Conservation (phyloP, 805 yeast genomes). For the Candida sonorensis region DNA sequence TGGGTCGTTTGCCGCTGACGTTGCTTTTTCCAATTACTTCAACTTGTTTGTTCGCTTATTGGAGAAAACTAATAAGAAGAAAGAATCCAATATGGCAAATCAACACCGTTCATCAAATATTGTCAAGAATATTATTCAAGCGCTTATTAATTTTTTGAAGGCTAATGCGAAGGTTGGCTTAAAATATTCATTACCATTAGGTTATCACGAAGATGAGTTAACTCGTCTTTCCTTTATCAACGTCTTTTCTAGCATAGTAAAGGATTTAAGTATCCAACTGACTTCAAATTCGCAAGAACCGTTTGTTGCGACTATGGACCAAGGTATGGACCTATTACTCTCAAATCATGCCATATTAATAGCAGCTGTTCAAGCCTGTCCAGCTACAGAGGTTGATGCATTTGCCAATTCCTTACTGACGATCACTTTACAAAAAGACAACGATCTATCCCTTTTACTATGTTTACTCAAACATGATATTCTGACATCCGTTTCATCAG, state of each 20-base stretch:
- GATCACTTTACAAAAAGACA: conserved; percentile 37
- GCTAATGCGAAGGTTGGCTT: conserved; percentile 75
- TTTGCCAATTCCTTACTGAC: conserved; percentile 60
- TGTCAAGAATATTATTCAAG: conserved; percentile 55
- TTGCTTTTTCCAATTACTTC: conserved; percentile 65
- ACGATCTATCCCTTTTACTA: conserved; percentile 39
- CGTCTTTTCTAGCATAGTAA: conserved; percentile 64
- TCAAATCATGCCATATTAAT: conserved; percentile 37
- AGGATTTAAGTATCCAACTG: conserved; percentile 18
- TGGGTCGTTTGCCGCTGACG: conserved; percentile 29
- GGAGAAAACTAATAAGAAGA: conserved; percentile 33
- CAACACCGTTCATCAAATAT: conserved; percentile 51
- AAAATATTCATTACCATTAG: conserved; percentile 68
- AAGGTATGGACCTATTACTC: conserved; percentile 14
- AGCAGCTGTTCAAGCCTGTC: conserved; percentile 54
- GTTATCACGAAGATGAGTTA: conserved; percentile 60
- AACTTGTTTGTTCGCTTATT: conserved; percentile 49
- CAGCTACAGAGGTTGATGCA: conserved; percentile 62
- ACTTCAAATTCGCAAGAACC: conserved; percentile 6
- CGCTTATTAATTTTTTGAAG: conserved; percentile 62
- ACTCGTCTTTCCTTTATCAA: conserved; percentile 69
- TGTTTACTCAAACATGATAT: conserved; percentile 60
- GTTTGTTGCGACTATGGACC: conserved; percentile 5
- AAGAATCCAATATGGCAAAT: conserved; percentile 13
- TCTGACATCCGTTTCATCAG: conserved; percentile 47